phyloP scores from a whole-genome alignment of 345 rosid genomes.

The Brassica cretica region DNA sequence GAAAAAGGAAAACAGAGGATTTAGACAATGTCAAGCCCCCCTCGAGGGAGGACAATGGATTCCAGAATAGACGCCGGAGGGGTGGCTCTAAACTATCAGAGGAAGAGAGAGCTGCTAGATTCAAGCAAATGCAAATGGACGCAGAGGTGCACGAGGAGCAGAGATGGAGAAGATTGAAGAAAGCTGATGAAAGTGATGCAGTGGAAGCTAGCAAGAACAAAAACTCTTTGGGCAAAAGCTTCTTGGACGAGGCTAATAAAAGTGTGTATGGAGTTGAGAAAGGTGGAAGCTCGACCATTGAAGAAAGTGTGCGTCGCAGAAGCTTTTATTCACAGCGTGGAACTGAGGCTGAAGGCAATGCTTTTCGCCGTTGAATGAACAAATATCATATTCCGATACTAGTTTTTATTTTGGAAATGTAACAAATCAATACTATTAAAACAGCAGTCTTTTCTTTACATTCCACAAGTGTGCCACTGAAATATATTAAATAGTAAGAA shows the following conservation, averaged over 20 bases:
- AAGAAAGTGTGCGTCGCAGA: conserved; percentile 90
- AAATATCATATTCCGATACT: not conserved
- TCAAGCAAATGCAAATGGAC: conserved; percentile 76
- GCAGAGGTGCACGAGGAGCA: conserved; percentile 93
- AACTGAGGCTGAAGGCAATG: conserved; percentile 71
- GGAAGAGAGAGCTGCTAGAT: conserved; percentile 81
- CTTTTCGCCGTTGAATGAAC: conserved; percentile 65
- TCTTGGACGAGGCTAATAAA: conserved; percentile 79
- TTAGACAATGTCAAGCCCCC: conserved; percentile 39
- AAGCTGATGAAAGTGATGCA: conserved; percentile 78
- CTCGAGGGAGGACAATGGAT: conserved; percentile 43
- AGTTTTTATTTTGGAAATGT: not conserved
- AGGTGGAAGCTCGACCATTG: conserved; percentile 88
- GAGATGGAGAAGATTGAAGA: conserved; percentile 86
- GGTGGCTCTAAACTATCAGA: conserved; percentile 68
- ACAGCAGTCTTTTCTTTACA: no score
- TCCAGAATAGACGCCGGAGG: conserved; percentile 42
- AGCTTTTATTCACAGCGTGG: conserved; percentile 77
- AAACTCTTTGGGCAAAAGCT: conserved; percentile 56
- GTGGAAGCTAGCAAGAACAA: conserved; percentile 54
- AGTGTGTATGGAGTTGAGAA: conserved; percentile 87
- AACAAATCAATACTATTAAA: not conserved
- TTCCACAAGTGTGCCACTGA: no score
- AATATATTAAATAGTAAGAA: no score
- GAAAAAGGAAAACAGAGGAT: conserved; percentile 43